Conservation (phyloP, 345 rosid genomes). For the thale cress (Arabidopsis thaliana) region TAIR10.1 NC_003074.8:22637501-22638000, state of each 20-base stretch:
- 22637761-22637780: slow-evolving; percentile 52
- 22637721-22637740: slow-evolving; percentile 98
- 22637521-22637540: slow-evolving; percentile 95
- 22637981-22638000: slow-evolving; percentile 69
- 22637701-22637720: slow-evolving; percentile 97
- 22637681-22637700: slow-evolving; percentile 94
- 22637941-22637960: background rate
- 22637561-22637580: background rate
- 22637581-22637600: slow-evolving; percentile 17
- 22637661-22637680: slow-evolving; percentile 97
- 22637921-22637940: background rate
- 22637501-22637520: slow-evolving; percentile 92
- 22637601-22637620: slow-evolving; percentile 33
- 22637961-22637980: slow-evolving; percentile 5
- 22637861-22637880: slow-evolving; percentile 99
- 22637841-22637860: slow-evolving; percentile 66
- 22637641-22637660: slow-evolving; percentile 95
- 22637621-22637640: slow-evolving; percentile 89
- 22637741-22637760: slow-evolving; percentile 96
- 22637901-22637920: slow-evolving; percentile 62
- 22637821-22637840: slow-evolving; percentile 20
- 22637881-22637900: slow-evolving; percentile 95
- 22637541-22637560: slow-evolving; percentile 24
- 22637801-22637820: slow-evolving; percentile 10
- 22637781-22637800: slow-evolving; percentile 1